phyloP scores from a whole-genome alignment of 2,329 filamentous ascomycete species.

The Zymoseptoria tritici region DNA sequence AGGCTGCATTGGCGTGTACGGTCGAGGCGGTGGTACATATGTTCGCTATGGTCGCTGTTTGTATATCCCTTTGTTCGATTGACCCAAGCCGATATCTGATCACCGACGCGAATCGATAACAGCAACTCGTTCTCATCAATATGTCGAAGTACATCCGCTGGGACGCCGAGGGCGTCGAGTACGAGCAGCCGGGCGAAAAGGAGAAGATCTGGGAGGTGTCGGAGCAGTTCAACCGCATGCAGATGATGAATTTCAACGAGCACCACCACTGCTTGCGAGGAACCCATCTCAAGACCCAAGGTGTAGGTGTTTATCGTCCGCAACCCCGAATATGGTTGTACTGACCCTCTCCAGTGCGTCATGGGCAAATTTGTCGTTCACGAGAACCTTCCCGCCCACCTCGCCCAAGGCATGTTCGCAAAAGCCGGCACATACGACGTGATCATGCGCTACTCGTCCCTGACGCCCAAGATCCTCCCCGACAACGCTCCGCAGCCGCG shows the following conservation, averaged over 20 bases:
- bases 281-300: conserved; percentile 32
- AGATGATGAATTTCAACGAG: conserved; percentile 36
- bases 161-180: conserved; percentile 31
- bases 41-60: not conserved
- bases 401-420: conserved; percentile 33
- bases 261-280: conserved; percentile 33
- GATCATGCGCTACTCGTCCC: conserved; percentile 32
- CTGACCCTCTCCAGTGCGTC: conserved; percentile 19
- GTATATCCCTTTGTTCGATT: not conserved
- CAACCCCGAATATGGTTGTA: not conserved
- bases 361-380: conserved; percentile 28
- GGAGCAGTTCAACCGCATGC: conserved; percentile 32
- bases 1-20: not conserved
- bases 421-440: conserved; percentile 29
- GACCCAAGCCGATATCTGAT: not conserved
- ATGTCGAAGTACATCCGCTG: conserved; percentile 16
- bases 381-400: conserved; percentile 28
- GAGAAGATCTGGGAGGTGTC: conserved; percentile 33
- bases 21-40: not conserved
- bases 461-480: conserved; percentile 31
- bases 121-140: not conserved
- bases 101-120: not conserved
- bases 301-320: conserved; percentile 12
- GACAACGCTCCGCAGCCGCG: conserved; percentile 31
- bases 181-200: conserved; percentile 25